Evolutionary conservation across 1,284 basidiomycete genomes (phyloP).

Genomic region (Heterobasidion parviporum): DNA sequence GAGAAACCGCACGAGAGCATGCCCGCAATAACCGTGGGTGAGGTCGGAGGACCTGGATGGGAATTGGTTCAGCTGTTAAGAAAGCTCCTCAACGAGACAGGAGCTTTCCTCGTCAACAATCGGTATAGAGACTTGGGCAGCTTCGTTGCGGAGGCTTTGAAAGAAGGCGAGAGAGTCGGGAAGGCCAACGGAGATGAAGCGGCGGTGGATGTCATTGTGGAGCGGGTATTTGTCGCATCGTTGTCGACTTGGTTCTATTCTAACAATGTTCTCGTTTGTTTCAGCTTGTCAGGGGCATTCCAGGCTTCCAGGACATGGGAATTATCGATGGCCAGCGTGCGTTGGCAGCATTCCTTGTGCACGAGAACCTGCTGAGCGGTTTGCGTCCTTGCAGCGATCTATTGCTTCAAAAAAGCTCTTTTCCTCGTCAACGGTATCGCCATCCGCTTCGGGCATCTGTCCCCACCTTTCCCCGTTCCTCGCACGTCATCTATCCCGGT

Average conservation of each 20-base stretch:
- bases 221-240: constrained; percentile 36
- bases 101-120: constrained; percentile 47
- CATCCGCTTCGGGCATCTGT: constrained; percentile 49
- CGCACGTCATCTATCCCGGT: constrained; percentile 56
- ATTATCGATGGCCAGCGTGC: constrained; percentile 53
- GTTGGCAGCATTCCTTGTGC: constrained; percentile 19
- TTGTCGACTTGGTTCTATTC: constrained; percentile 13
- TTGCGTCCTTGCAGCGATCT: constrained; percentile 47
- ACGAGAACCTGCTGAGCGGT: not conserved
- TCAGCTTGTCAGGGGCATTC: constrained; percentile 45
- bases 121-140: constrained; percentile 66
- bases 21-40: constrained; percentile 66
- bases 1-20: constrained; percentile 68
- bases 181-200: constrained; percentile 24
- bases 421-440: constrained; percentile 70
- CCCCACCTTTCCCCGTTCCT: constrained; percentile 52
- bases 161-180: constrained; percentile 39
- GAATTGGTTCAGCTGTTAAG: constrained; percentile 67
- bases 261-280: constrained; percentile 9
- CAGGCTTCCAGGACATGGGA: constrained; percentile 70
- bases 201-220: constrained; percentile 52
- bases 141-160: constrained; percentile 62
- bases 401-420: constrained; percentile 85
- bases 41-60: constrained; percentile 65
- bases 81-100: constrained; percentile 64